Conservation (phyloP, 2,329 filamentous ascomycete species). For the Phoma sp. region DNA sequence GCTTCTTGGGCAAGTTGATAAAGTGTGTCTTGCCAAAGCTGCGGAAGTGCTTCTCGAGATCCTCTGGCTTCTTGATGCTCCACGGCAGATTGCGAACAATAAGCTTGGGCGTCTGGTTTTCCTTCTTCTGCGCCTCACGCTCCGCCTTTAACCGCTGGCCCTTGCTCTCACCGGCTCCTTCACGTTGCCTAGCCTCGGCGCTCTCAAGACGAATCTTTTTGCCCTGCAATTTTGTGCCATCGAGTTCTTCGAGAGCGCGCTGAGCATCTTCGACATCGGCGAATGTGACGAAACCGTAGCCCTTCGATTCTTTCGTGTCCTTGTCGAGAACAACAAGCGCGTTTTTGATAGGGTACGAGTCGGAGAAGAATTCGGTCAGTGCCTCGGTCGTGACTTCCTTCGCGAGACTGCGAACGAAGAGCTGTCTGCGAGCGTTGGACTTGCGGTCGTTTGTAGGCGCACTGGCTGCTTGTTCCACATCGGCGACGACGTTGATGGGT, state of each 20-base stretch:
- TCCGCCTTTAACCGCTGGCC: conserved; percentile 70
- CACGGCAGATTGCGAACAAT: conserved; percentile 95
- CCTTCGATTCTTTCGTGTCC: conserved; percentile 84
- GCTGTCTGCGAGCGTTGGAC: conserved; percentile 55
- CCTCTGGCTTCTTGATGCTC: conserved; percentile 88
- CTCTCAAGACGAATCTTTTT: conserved; percentile 85
- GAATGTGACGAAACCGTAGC: conserved; percentile 97
- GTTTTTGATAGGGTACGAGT: conserved; percentile 94
- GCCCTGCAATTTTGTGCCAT: conserved; percentile 79
- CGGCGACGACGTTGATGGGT: conserved; percentile 37
- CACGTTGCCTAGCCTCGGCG: conserved; percentile 83
- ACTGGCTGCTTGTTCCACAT: conserved; percentile 27
- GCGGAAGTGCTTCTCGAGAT: conserved; percentile 79
- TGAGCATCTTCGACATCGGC: conserved; percentile 90
- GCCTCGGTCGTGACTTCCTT: conserved; percentile 78
- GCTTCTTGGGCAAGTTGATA: conserved; percentile 81
- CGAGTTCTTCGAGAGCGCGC: conserved; percentile 79
- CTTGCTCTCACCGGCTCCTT: conserved; percentile 51
- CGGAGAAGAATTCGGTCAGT: conserved; percentile 88
- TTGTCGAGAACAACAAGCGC: conserved; percentile 90
- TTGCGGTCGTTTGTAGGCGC: conserved; percentile 28
- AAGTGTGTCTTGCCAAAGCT: conserved; percentile 93
- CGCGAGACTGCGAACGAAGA: conserved; percentile 91
- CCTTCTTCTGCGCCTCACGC: conserved; percentile 66
- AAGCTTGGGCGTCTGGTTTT: conserved; percentile 76